Conservation (phyloP, 2,329 filamentous ascomycete genomes). For the Aspergillus fischeri region DNA sequence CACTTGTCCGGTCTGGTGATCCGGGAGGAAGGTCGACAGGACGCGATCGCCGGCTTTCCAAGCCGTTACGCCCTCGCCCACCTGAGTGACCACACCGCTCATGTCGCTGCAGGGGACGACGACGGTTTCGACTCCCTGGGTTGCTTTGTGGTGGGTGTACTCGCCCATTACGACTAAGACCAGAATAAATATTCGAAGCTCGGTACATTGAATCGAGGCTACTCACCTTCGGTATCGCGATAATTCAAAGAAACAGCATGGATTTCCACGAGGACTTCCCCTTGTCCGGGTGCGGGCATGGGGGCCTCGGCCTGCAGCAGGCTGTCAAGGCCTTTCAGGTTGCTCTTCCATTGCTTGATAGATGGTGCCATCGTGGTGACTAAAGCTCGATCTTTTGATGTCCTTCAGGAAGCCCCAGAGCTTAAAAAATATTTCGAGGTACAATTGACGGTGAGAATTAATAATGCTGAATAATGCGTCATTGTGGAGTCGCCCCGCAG, state of each 20-base stretch:
- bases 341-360: slow-evolving; percentile 51
- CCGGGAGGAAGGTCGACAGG: slow-evolving; percentile 56
- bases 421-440: background rate
- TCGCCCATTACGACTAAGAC: slow-evolving; percentile 58
- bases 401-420: background rate
- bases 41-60: slow-evolving; percentile 62
- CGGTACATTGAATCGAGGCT: background rate
- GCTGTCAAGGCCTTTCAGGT: slow-evolving; percentile 54
- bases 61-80: slow-evolving; percentile 45
- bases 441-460: background rate
- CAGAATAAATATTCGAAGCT: background rate
- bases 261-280: slow-evolving; percentile 53
- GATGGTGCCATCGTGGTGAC: slow-evolving; percentile 2
- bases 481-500: background rate
- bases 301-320: slow-evolving; percentile 44
- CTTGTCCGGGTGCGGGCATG: slow-evolving; percentile 46
- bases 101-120: slow-evolving; percentile 68
- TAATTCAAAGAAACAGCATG: slow-evolving; percentile 52
- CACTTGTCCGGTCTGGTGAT: slow-evolving; percentile 57
- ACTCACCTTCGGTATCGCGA: slow-evolving; percentile 44
- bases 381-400: background rate
- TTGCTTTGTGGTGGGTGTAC: slow-evolving; percentile 62
- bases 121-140: slow-evolving; percentile 35
- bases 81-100: slow-evolving; percentile 57
- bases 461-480: background rate